Evolutionary conservation across 352 stramenopile genomes (phyloP).

Genomic region (Globisporangium canariense): DNA sequence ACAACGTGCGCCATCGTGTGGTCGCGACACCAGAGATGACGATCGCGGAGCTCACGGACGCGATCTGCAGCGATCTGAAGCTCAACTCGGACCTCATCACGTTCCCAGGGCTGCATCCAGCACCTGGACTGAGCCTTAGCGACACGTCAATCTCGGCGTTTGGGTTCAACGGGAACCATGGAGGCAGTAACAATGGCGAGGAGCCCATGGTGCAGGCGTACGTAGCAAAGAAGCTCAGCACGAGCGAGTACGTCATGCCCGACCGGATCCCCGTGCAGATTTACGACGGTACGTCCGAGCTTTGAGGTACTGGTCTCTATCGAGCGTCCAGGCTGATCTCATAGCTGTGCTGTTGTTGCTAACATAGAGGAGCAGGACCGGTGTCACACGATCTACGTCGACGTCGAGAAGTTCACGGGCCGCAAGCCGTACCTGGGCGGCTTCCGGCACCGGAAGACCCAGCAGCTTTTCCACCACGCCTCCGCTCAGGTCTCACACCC

Average conservation of each 20-base stretch:
- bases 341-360: not conserved
- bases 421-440: conserved; percentile 88
- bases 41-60: conserved; percentile 43
- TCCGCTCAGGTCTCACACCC: conserved; percentile 57
- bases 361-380: conserved; percentile 41
- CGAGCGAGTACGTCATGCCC: conserved; percentile 84
- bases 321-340: not conserved
- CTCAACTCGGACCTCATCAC: conserved; percentile 50
- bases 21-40: conserved; percentile 46
- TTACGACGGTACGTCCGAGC: conserved; percentile 32
- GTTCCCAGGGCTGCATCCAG: conserved; percentile 53
- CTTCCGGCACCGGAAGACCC: conserved; percentile 84
- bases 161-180: conserved; percentile 23
- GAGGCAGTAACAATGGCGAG: conserved; percentile 17
- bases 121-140: conserved; percentile 25
- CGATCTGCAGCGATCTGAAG: conserved; percentile 60
- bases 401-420: conserved; percentile 71
- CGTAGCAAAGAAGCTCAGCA: conserved; percentile 33
- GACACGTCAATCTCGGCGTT: conserved; percentile 38
- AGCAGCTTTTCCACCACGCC: conserved; percentile 90
- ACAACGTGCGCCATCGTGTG: conserved; percentile 72
- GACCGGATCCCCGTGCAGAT: conserved; percentile 77
- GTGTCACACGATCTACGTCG: conserved; percentile 54
- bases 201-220: conserved; percentile 50
- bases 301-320: not conserved